Evolutionary conservation across 2,329 filamentous ascomycete genomes (phyloP), one percentile per base, ranked within the genome.

Genomic region (Diaporthe ilicicola): DNA sequence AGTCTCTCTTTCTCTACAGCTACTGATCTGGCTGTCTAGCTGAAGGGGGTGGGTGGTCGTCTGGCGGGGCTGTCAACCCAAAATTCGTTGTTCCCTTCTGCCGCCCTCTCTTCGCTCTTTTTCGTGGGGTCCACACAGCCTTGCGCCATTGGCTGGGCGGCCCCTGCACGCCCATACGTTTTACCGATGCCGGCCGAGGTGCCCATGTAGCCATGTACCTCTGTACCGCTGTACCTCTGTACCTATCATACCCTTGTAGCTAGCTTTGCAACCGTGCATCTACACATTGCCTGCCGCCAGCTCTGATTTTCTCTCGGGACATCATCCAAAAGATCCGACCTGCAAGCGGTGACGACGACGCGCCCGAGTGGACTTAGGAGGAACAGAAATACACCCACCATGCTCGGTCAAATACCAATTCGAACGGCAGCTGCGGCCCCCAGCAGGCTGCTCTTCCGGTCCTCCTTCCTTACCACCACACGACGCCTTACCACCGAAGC

Each of bases 11-110:
- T 34, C 32, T 34, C 32, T 34, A 34, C 29, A 64, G 59, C 59
- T 50, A 42, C 34, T 50, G 62, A 34, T 51, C 15, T 59, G 69
- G 22, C 51, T 56, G 69, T 42, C 51, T 59, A 37, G 44, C 51
- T 70, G 55, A 55, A 53, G 69, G 55, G 61, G 55, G 22, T 44
- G 67, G 29, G 44, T 56, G 56, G 27, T 70, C 61, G 9, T 44
- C 48, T 66, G 54, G 48, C 67, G 66, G 59, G 70, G 66, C 37
- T 65, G 68, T 69, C 69, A 61, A 61, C 71, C 56, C 71, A 71
- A 71, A 72, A 73, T 71, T 71, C 68, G 67, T 69, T 73, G 71
- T 69, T 64, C 69, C 24, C 27, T 64, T 27, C 51, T 39, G 13
- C 48, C 32, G 37, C 32, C 32, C 32, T 17, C 50, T 64, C 29